Evolutionary conservation across 225 moss, liverwort and hornwort genomes (phyloP), one percentile per base, ranked within the genome.

Genomic region (Physcomitrellopsis africana): DNA sequence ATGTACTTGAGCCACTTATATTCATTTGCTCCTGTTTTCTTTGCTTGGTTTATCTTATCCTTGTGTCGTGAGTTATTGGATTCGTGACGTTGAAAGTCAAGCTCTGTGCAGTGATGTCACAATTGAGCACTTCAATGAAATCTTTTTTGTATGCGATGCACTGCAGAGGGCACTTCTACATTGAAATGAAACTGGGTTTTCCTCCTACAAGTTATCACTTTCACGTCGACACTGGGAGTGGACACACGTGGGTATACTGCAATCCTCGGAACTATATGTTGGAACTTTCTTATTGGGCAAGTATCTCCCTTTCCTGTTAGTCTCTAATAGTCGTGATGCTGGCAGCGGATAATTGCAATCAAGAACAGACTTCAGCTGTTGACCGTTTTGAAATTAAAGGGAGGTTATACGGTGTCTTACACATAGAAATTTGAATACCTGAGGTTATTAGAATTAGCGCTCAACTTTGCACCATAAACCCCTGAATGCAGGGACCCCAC

Each of bases 401-500:
- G 46, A 62, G 43, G 43, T 23, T 54, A 19, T 46, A 37, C 8
- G 42, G 16, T 67, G 54, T 55, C 47, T 72, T 46, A 13, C 0
- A 12, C 3, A n/a, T 64, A 54, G 22, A 60, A 53, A 9, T 22
- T 6, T 65, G 51, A 70, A 65, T 15, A 19, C 52, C 44, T 32
- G 52, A 53, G 46, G 27, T 47, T 22, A 15, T n/a, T 13, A 59
- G 2, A 15, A 66, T 55, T 43, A 62, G 26, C 51, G 54, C 42
- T 72, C 49, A 76, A 57, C 49, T 70, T 5, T 47, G 18, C 32
- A 18, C 10, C 41, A 41, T 10, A 26, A 75, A 24, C 16, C n/a
- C 60, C n/a, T 79, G n/a, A 57, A 68, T 75, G 79, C 72, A 83
- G 83, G 83, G 83, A 1, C 84, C 84, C 17, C 32, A 77, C 18